phyloP scores from a whole-genome alignment of 495 filamentous ascomycete genomes.

The Apiosordaria backusii region DNA sequence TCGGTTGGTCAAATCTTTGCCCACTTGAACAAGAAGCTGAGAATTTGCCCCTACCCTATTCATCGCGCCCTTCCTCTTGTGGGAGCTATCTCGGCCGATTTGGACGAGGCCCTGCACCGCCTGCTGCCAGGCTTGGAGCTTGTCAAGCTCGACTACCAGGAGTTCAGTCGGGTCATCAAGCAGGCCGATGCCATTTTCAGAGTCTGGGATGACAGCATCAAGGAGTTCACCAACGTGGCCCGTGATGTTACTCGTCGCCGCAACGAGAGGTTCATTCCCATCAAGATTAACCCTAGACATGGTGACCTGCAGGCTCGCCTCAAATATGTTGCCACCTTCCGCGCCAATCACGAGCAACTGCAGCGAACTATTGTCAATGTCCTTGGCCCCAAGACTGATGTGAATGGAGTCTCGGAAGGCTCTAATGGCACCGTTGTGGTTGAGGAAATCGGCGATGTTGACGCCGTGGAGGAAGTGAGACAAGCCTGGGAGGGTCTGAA shows the following conservation, averaged over 20 bases:
- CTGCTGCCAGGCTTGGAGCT: constrained; percentile 81
- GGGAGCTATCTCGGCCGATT: constrained; percentile 92
- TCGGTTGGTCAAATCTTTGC: constrained; percentile 81
- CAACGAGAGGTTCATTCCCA: constrained; percentile 96
- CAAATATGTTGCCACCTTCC: constrained; percentile 89
- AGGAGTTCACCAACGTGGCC: constrained; percentile 96
- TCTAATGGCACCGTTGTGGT: constrained; percentile 62
- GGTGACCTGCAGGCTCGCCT: constrained; percentile 81
- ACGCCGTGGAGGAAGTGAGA: constrained; percentile 94
- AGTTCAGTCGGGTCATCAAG: constrained; percentile 82
- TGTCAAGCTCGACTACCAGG: constrained; percentile 85
- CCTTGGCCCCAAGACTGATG: constrained; percentile 65
- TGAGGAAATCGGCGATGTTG: constrained; percentile 94
- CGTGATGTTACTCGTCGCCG: constrained; percentile 86
- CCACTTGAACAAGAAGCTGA: constrained; percentile 94
- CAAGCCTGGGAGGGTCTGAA: constrained; percentile 90
- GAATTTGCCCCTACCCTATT: constrained; percentile 92
- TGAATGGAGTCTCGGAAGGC: constrained; percentile 48
- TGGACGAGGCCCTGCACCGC: constrained; percentile 79
- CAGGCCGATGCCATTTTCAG: constrained; percentile 80
- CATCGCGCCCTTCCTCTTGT: constrained; percentile 89
- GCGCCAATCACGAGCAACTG: constrained; percentile 93
- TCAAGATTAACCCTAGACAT: constrained; percentile 86
- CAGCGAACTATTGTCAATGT: constrained; percentile 95
- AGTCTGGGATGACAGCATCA: constrained; percentile 91